phyloP scores from a whole-genome alignment of 108 stramenopile genomes.

The Cyclostephanos invisitatus region DNA sequence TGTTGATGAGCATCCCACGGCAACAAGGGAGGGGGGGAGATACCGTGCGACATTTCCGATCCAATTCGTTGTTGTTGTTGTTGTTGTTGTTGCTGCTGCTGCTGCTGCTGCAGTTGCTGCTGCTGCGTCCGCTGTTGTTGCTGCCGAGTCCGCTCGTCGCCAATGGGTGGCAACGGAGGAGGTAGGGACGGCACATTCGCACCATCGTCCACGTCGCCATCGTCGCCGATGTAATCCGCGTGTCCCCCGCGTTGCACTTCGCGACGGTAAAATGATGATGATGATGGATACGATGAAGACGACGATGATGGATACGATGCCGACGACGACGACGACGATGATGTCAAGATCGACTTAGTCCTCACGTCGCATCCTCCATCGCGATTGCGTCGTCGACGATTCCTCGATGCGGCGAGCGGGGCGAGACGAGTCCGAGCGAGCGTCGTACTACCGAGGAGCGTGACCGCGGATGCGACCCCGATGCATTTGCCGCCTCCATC shows the following conservation, averaged over 20 bases:
- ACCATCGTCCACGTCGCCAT: background rate
- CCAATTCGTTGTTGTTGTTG: background rate
- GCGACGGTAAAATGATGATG: background rate
- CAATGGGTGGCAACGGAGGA: background rate
- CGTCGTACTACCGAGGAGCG: background rate
- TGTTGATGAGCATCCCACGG: background rate
- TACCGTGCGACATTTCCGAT: too few species aligned
- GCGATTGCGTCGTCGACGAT: too few species aligned
- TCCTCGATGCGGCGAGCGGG: too few species aligned
- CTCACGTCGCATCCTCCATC: background rate
- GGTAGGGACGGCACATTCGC: too few species aligned
- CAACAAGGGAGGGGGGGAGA: too few species aligned
- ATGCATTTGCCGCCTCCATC: background rate
- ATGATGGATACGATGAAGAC: background rate
- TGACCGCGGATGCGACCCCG: background rate
- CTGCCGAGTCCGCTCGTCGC: too few species aligned
- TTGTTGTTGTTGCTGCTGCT: conserved; percentile 9
- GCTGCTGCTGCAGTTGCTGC: too few species aligned
- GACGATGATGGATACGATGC: background rate
- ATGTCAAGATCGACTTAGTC: background rate
- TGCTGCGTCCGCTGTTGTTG: too few species aligned
- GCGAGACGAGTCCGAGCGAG: too few species aligned
- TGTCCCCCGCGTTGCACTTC: conserved; percentile 24
- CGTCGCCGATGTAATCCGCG: conserved; percentile 36
- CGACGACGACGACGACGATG: background rate